Conservation (phyloP, 192 early-diverging fungal species). For the Coemansia sp. region DNA sequence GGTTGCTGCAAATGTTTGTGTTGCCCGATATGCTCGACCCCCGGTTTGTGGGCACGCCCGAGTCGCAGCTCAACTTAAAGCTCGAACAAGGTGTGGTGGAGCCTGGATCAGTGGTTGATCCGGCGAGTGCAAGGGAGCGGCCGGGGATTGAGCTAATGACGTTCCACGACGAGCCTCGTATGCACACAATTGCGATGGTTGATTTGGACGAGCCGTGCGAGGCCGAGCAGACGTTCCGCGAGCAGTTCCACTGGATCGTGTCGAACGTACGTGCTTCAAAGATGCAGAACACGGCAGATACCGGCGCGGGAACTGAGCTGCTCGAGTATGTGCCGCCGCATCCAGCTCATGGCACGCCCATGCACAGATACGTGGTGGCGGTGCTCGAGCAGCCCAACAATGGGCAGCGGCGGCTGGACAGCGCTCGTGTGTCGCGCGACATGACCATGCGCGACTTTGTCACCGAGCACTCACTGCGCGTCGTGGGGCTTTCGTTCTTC, state of each 20-base stretch:
- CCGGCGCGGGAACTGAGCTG: conserved; percentile 41
- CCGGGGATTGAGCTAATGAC: conserved; percentile 60
- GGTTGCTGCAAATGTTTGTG: conserved; percentile 75
- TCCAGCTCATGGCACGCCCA: conserved; percentile 71
- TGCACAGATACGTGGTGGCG: conserved; percentile 71
- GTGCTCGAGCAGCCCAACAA: conserved; percentile 63
- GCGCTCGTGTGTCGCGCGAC: conserved; percentile 42
- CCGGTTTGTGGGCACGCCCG: conserved; percentile 43
- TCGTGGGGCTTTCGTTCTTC: conserved; percentile 49
- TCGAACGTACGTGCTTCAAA: conserved; percentile 65
- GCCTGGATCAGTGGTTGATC: conserved; percentile 38
- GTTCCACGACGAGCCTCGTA: conserved; percentile 65
- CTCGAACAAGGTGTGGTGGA: conserved; percentile 23
- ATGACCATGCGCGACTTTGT: conserved; percentile 39
- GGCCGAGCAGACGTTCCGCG: conserved; percentile 63
- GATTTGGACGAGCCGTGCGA: conserved; percentile 71
- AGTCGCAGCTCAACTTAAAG: conserved; percentile 46
- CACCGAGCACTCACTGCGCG: conserved; percentile 28
- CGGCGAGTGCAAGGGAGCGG: conserved; percentile 55
- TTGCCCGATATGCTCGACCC: conserved; percentile 69
- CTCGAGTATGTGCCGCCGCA: conserved; percentile 73
- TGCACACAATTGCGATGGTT: conserved; percentile 70
- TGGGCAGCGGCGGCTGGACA: conserved; percentile 55
- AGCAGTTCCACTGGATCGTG: conserved; percentile 73
- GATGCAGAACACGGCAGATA: conserved; percentile 48